A percentile compares a stretch with the other conserved stretches of the same genome.
These are phyloP conservation scores for Pythium diclinum DNA, from an alignment of 352 stramenopile species.

Conservation along the genomic window DNA sequence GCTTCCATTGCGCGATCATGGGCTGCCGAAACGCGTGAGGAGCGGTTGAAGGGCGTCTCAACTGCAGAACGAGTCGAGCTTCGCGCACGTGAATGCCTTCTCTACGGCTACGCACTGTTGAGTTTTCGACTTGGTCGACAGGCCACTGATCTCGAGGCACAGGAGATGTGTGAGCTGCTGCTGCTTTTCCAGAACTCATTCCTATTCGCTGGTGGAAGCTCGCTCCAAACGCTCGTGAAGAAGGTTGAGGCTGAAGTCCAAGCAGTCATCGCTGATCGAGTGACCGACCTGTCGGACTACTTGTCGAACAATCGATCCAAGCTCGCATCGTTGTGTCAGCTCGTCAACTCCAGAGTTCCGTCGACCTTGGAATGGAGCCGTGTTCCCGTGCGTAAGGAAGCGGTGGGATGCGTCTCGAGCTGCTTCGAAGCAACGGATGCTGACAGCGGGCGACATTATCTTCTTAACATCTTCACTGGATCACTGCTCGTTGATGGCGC, in stretches of 20 bases:
- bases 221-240: not conserved
- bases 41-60: slow-evolving; percentile 6
- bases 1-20: slow-evolving; percentile 2
- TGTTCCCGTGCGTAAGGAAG: not conserved
- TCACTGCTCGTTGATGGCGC: slow-evolving; percentile 17
- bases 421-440: slow-evolving; percentile 19
- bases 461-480: slow-evolving; percentile 27
- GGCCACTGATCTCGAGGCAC: not conserved
- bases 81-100: slow-evolving; percentile 15
- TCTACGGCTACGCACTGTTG: slow-evolving; percentile 18
- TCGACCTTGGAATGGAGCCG: slow-evolving; percentile 1
- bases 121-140: not conserved
- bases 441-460: slow-evolving; percentile 13
- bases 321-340: slow-evolving; percentile 4
- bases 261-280: slow-evolving; percentile 11
- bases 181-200: slow-evolving; percentile 5
- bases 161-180: slow-evolving; percentile 11
- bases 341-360: slow-evolving; percentile 17
- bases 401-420: not conserved
- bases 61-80: slow-evolving; percentile 3
- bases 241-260: slow-evolving; percentile 9
- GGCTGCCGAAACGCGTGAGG: not conserved
- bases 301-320: not conserved
- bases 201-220: slow-evolving; percentile 1
- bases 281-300: slow-evolving; percentile 4